These are phyloP conservation scores for Trichoderma oligosporum DNA, from an alignment of 2,329 filamentous ascomycete species.

Conservation along the genomic window DNA sequence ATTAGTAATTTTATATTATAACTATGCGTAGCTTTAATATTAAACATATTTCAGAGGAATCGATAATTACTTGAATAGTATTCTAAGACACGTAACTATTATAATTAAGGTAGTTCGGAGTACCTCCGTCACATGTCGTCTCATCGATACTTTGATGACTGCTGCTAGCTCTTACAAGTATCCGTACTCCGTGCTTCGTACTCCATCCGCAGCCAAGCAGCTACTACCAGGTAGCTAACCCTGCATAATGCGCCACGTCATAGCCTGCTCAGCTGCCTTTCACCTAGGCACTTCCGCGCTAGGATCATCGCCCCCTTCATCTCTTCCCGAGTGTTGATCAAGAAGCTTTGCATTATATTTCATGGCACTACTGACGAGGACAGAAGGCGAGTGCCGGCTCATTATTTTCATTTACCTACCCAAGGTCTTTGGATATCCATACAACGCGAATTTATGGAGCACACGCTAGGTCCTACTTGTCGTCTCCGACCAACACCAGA, in stretches of 20 bases:
- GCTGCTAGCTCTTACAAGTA: too few relatives aligned
- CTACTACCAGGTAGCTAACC: not conserved
- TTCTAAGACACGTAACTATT: too few relatives aligned
- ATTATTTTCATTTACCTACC: not conserved
- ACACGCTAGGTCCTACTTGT: constrained; percentile 60
- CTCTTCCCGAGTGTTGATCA: not conserved
- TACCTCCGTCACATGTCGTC: too few relatives aligned
- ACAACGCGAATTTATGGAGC: constrained; percentile 28
- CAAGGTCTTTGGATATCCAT: not conserved
- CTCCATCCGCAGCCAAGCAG: not conserved
- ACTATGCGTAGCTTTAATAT: too few relatives aligned
- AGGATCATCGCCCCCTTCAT: constrained; percentile 2
- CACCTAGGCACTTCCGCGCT: constrained; percentile 10
- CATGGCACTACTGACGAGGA: constrained; percentile 3
- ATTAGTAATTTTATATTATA: too few relatives aligned
- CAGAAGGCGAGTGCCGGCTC: not conserved
- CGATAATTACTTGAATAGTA: too few relatives aligned
- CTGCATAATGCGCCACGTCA: constrained; percentile 14
- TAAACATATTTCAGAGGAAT: too few relatives aligned
- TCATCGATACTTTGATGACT: too few relatives aligned
- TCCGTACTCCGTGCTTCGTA: too few relatives aligned
- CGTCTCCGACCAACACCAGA: constrained; percentile 48
- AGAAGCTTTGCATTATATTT: not conserved
- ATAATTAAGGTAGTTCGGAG: too few relatives aligned
- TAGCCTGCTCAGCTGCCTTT: constrained; percentile 8